Evolutionary conservation across 2,329 filamentous ascomycete genomes (phyloP).

Genomic region (Lasiodiplodia sp.): DNA sequence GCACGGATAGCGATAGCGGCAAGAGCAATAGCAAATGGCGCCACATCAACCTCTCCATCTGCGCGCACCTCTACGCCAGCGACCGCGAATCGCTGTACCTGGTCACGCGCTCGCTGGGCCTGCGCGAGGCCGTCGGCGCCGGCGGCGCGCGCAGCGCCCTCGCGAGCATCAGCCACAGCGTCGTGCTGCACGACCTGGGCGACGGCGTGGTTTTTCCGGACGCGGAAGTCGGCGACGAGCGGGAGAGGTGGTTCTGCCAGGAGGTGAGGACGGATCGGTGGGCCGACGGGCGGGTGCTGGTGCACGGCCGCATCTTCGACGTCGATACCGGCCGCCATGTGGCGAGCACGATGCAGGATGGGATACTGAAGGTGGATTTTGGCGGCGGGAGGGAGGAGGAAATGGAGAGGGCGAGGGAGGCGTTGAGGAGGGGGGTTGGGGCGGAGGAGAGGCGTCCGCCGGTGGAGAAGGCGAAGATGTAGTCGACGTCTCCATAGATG

Average conservation of each 20-base stretch:
- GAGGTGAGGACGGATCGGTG: slow-evolving; percentile 39
- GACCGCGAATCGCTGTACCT: slow-evolving; percentile 63
- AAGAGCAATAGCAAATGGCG: too few relatives aligned
- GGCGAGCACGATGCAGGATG: slow-evolving; percentile 46
- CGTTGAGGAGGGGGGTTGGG: neutral
- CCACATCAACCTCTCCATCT: slow-evolving; percentile 59
- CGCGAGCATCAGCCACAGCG: neutral
- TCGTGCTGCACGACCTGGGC: neutral
- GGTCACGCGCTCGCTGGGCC: slow-evolving; percentile 53
- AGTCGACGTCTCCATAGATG: too few relatives aligned
- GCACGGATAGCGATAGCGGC: too few relatives aligned
- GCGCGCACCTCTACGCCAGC: slow-evolving; percentile 64
- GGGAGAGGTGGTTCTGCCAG: slow-evolving; percentile 43
- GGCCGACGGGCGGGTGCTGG: slow-evolving; percentile 38
- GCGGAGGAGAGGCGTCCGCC: neutral
- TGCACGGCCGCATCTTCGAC: slow-evolving; percentile 41
- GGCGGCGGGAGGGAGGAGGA: neutral
- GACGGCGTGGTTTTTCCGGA: neutral
- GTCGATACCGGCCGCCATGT: slow-evolving; percentile 38
- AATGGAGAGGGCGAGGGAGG: neutral
- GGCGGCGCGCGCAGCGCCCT: neutral
- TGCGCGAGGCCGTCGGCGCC: neutral
- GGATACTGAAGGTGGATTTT: slow-evolving; percentile 36
- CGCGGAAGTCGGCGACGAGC: slow-evolving; percentile 31
- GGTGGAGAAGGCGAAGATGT: slow-evolving; percentile 5